phyloP scores from a whole-genome alignment of 1,284 basidiomycete genomes.

The Xerocomus amazonicus region DNA sequence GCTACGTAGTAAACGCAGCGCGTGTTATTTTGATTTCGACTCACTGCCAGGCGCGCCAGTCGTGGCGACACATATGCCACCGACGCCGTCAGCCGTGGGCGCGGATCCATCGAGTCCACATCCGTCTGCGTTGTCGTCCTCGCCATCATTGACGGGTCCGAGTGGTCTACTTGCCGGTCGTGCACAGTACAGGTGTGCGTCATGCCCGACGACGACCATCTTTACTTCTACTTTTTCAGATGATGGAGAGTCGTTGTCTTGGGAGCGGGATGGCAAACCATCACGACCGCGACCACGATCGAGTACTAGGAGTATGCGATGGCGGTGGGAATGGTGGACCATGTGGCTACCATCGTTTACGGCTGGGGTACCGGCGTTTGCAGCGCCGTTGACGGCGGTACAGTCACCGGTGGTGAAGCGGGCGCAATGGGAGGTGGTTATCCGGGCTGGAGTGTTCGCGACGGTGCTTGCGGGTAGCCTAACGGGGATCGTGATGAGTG shows the following conservation, averaged over 20 bases:
- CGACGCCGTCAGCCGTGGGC: neutral
- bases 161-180: conserved; percentile 22
- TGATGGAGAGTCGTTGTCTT: neutral
- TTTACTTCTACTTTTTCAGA: neutral
- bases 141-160: conserved; percentile 5
- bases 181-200: conserved; percentile 29
- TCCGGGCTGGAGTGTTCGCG: conserved; percentile 39
- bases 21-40: conserved; percentile 29
- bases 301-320: no score
- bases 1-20: conserved; percentile 16
- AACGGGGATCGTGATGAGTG: conserved; percentile 18
- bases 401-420: conserved; percentile 67
- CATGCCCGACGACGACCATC: conserved; percentile 1
- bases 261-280: no score
- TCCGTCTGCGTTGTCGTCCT: neutral
- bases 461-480: conserved; percentile 21
- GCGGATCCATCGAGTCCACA: neutral
- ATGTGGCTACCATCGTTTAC: conserved; percentile 44
- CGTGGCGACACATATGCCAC: neutral
- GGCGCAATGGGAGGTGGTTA: conserved; percentile 72
- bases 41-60: conserved; percentile 14
- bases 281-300: no score
- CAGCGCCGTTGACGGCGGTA: conserved; percentile 61
- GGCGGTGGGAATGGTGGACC: no score
- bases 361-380: conserved; percentile 62